These are phyloP conservation scores for Eragrostis curvula DNA, from an alignment of 176 grass and related monocot species.

Conservation along the genomic window DNA sequence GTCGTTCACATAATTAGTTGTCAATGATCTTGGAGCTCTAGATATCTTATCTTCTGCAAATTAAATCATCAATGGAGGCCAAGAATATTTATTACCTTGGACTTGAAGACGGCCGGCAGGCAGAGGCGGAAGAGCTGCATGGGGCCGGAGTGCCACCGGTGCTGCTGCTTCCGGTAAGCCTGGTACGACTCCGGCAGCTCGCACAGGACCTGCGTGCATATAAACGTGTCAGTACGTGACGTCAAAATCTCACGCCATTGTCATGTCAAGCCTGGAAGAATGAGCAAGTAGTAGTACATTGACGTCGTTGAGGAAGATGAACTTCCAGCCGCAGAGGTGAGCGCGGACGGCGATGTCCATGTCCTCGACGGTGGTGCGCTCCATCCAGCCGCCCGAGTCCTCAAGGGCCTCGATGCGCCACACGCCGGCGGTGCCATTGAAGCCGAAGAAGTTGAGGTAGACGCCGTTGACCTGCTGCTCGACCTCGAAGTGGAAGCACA, in stretches of 20 bases:
- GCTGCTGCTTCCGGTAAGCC: conserved; percentile 96
- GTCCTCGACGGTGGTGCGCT: conserved; percentile 98
- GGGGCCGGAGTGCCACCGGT: conserved; percentile 98
- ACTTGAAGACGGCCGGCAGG: conserved; percentile 74
- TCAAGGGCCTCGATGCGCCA: conserved; percentile 96
- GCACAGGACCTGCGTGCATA: conserved; percentile 63
- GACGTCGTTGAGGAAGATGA: conserved; percentile 96
- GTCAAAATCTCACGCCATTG: not conserved
- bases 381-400: conserved; percentile 95
- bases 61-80: not conserved
- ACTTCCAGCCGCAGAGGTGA: conserved; percentile 93
- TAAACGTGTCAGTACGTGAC: not conserved
- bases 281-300: conserved; percentile 48
- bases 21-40: no score
- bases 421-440: conserved; percentile 95
- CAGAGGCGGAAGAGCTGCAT: conserved; percentile 98
- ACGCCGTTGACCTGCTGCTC: conserved; percentile 98
- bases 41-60: not conserved
- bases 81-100: conserved; percentile 52
- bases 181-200: conserved; percentile 92
- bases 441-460: conserved; percentile 97
- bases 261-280: not conserved
- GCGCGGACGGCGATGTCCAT: conserved; percentile 99
- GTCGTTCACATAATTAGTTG: no score
- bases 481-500: conserved; percentile 99